These are phyloP conservation scores for Hygrophorus russula DNA, from an alignment of 768 basidiomycete genomes.

Conservation along the genomic window DNA sequence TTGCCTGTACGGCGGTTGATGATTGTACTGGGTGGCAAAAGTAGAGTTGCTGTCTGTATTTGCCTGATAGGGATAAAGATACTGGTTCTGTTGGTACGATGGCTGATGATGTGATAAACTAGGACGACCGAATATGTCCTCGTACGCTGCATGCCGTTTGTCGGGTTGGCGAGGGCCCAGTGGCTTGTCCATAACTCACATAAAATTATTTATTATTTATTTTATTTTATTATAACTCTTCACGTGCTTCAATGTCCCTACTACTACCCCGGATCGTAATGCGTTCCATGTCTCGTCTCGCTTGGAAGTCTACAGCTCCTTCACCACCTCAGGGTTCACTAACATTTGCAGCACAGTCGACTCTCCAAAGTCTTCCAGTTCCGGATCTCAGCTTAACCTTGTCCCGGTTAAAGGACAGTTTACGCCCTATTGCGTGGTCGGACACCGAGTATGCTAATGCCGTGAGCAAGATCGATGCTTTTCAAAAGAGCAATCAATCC, in stretches of 20 bases:
- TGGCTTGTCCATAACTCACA: conserved; percentile 29
- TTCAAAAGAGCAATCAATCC: conserved; percentile 32
- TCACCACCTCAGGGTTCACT: conserved; percentile 35
- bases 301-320: conserved; percentile 68
- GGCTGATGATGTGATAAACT: conserved; percentile 40
- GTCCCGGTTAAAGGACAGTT: conserved; percentile 51
- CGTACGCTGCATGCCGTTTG: conserved; percentile 74
- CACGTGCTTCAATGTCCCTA: no score
- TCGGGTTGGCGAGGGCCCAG: conserved; percentile 54
- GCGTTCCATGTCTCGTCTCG: background rate
- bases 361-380: conserved; percentile 67
- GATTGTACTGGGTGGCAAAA: conserved; percentile 10
- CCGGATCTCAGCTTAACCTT: conserved; percentile 58
- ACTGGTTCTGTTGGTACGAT: conserved; percentile 8
- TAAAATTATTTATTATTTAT: no score
- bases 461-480: conserved; percentile 55
- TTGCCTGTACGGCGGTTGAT: conserved; percentile 23
- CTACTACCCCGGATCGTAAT: background rate
- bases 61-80: conserved; percentile 21
- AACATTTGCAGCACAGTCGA: conserved; percentile 56
- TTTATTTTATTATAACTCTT: no score
- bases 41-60: conserved; percentile 28
- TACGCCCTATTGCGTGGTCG: conserved; percentile 65
- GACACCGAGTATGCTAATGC: conserved; percentile 44
- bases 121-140: conserved; percentile 80